phyloP scores from a whole-genome alignment of 495 filamentous ascomycete genomes.

The Aspergillus homomorphus region DNA sequence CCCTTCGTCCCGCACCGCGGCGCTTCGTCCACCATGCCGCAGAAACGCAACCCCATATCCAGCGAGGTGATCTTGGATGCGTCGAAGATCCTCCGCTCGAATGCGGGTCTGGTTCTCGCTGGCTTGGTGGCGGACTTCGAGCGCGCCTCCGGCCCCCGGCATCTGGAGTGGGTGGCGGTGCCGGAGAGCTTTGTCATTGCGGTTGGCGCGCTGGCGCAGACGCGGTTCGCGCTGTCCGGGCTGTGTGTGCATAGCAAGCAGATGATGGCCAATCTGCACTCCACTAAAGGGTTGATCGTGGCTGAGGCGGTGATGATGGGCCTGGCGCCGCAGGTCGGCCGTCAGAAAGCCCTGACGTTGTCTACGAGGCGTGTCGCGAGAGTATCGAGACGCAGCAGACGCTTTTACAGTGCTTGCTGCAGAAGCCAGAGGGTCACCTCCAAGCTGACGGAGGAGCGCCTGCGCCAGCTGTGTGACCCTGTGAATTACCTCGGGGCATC shows the following conservation, averaged over 20 bases:
- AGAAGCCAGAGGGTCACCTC: conserved; percentile 38
- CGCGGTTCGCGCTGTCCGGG: conserved; percentile 45
- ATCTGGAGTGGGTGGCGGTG: conserved; percentile 53
- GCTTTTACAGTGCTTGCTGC: conserved; percentile 39
- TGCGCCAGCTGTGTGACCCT: conserved; percentile 46
- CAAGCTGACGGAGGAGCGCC: conserved; percentile 35
- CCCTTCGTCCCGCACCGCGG: conserved; percentile 54
- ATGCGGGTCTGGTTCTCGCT: conserved; percentile 49
- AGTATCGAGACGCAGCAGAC: conserved; percentile 42
- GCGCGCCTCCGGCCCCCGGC: conserved; percentile 51
- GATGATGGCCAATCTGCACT: conserved; percentile 49
- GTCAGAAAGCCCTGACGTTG: conserved; percentile 50
- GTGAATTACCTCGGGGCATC: conserved; percentile 50
- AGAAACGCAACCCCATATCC: conserved; percentile 55
- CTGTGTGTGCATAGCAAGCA: conserved; percentile 44
- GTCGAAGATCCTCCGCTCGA: conserved; percentile 47
- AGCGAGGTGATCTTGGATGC: conserved; percentile 51
- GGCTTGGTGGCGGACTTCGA: conserved; percentile 55
- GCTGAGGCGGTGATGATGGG: conserved; percentile 58
- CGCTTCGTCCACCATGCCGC: conserved; percentile 53
- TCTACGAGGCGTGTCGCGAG: conserved; percentile 52
- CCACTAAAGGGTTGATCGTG: conserved; percentile 49
- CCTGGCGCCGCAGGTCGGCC: conserved; percentile 44
- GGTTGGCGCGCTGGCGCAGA: conserved; percentile 47
- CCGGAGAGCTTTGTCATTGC: conserved; percentile 51